Evolutionary conservation across 2,329 filamentous ascomycete species (phyloP), one percentile per base, ranked within the genome.

Genomic region (Cordyceps javanica): DNA sequence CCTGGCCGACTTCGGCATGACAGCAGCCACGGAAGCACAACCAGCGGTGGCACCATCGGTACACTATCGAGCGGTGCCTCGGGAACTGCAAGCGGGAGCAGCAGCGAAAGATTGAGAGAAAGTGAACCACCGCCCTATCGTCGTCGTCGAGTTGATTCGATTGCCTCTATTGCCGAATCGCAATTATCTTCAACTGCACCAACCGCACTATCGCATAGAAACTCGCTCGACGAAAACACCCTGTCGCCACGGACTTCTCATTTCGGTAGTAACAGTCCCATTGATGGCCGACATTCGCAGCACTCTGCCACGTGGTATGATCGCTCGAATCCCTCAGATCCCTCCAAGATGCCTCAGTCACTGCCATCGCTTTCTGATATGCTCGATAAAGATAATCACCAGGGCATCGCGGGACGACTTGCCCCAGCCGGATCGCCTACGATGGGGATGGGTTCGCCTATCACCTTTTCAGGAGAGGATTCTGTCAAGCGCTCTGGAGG

Each of bases 291-390:
- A 8, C 65, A 62, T 3, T 64, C 68, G 28, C 63, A 66, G 26
- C 62, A 62, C 44, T 60, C 65, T 62, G 60, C 69, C 49, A 60
- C 64, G 11, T 64, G 69, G 69, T 58, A 68, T 62, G 63, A 64
- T 42, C 55, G 65, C 58, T 57, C 51, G 3, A 61, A 62, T 16
- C 61, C 59, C 4, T 41, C 21, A 23, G 68, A 69, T 2, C 60
- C 46, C 38, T 65, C 21, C 70, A 73, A 13, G 36, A 39, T 38
- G 30, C 28, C 36, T 25, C 69, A 71, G 32, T 70, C 70, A 34
- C 67, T 81, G 3, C 78, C 78, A 5, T 76, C 77, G 0, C 63
- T 81, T 7, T 78, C 75, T 2, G 75, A 80, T 59, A 72, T 81
- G 64, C 69, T 81, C 32, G 76, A 57, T 13, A 51, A 77, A n/a